Base-by-base conservation (phyloP, 1,139 yeast genomes). In the Suhomyces taliae region DNA sequence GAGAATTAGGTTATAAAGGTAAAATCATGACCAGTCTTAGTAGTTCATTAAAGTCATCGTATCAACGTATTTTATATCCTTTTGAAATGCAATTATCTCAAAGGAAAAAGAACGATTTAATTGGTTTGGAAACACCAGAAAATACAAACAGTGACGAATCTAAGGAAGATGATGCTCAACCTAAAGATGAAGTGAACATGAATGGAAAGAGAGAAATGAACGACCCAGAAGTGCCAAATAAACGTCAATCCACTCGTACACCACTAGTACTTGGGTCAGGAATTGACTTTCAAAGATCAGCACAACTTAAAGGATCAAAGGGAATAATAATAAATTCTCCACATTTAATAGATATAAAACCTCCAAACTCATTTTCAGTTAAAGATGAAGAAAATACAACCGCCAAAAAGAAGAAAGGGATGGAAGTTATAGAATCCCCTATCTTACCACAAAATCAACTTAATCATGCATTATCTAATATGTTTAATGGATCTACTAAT, bases 1-100 rank as follows among this genome's bases (percentile, higher is more conserved):
- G 90, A 44, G 95, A 87, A 55, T 68, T 88, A 45, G 95, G 95
- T 0, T 86, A 84, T 60, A 77, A 81, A 33, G 90, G 87, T 4
- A 76, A 82, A 53, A 79, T 82, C 40, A 81, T 83, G 80, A 84
- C 89, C 27, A 84, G 90, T 24, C 66, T 86, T 45, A 83, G 90
- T 15, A 81, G 90, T 7, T 79, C 90, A 0, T 67, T 88, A 49
- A 82, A 86, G 58, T 67, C 81, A 1, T 80, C 87, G 0, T 83
- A 82, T 52, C 70, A 71, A 41, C 59, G 62, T 43, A 62, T 69
- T 19, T 56, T 72, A 27, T 66, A 66, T 46, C 74, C 74, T 0
- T 66, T 67, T 44, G 77, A 71, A 50, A 39, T 57, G 14, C 53
- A 59, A 37, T 50, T 68, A 33, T 59, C 60, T 6, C 49, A 53